Evolutionary conservation across 2,329 filamentous ascomycete genomes (phyloP).

Genomic region (Diaporthe sp.): DNA sequence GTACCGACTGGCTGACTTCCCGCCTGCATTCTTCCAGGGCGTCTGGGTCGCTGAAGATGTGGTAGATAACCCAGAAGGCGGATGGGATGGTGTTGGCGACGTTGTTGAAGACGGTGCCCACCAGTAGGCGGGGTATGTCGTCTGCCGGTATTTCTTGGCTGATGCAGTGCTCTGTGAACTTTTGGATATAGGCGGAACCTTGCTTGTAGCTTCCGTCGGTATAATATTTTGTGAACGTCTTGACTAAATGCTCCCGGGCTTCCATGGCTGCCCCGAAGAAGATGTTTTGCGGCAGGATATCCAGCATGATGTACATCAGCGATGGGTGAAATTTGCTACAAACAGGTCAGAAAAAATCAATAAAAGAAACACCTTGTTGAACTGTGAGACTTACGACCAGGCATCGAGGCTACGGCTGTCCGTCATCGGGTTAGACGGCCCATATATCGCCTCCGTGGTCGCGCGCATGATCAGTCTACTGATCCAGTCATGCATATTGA

Average conservation of each 20-base stretch:
- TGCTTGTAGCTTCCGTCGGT: constrained; percentile 35
- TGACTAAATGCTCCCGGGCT: neutral
- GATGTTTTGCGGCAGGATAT: constrained; percentile 41
- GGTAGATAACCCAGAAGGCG: constrained; percentile 38
- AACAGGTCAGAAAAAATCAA: neutral
- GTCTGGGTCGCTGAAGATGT: constrained; percentile 30
- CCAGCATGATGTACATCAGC: constrained; percentile 43
- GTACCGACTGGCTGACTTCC: constrained; percentile 8
- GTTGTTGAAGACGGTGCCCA: constrained; percentile 37
- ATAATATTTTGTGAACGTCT: constrained; percentile 38
- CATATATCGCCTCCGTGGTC: constrained; percentile 44
- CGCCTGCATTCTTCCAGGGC: neutral
- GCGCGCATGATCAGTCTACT: constrained; percentile 39
- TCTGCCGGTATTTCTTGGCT: constrained; percentile 16
- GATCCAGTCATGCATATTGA: constrained; percentile 40
- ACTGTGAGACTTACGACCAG: constrained; percentile 31
- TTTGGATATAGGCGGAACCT: constrained; percentile 39
- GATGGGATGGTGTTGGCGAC: constrained; percentile 31
- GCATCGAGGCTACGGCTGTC: constrained; percentile 32
- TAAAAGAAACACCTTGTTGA: neutral
- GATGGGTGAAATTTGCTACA: constrained; percentile 41
- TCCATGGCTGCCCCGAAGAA: constrained; percentile 23
- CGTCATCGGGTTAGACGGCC: constrained; percentile 42
- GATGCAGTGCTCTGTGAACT: constrained; percentile 36
- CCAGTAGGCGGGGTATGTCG: constrained; percentile 16